These are phyloP conservation scores for Pyrenopolyporus hunteri DNA, from an alignment of 495 filamentous ascomycete species.

Conservation along the genomic window DNA sequence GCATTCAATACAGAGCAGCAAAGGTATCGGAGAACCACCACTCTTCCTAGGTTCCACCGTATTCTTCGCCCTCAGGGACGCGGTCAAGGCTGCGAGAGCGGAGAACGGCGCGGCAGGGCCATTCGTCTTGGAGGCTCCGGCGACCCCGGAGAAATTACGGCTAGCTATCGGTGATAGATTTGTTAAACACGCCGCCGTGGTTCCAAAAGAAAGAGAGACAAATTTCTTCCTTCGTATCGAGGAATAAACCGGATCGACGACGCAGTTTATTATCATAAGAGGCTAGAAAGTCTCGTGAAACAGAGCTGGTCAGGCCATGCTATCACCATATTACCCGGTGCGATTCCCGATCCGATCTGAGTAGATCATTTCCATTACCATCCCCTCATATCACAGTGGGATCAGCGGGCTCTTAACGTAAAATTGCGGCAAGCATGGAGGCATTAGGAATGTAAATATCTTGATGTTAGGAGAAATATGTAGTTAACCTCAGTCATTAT, in stretches of 20 bases:
- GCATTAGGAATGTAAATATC: too few relatives aligned
- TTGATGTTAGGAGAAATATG: too few relatives aligned
- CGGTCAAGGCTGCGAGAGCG: constrained; percentile 67
- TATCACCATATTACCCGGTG: too few relatives aligned
- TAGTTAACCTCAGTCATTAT: too few relatives aligned
- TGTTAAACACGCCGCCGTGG: constrained; percentile 66
- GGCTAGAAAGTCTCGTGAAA: too few relatives aligned
- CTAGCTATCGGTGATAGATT: constrained; percentile 76
- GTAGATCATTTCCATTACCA: too few relatives aligned
- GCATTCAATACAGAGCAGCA: constrained; percentile 77
- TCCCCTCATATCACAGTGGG: too few relatives aligned
- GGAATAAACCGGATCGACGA: constrained; percentile 1
- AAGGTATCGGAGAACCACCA: constrained; percentile 79
- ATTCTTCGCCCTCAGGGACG: constrained; percentile 81
- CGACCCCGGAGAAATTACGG: constrained; percentile 77
- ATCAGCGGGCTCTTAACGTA: too few relatives aligned
- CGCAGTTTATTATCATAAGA: too few relatives aligned
- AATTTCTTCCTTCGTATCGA: constrained; percentile 66
- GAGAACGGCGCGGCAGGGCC: constrained; percentile 60
- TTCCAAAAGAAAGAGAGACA: constrained; percentile 74
- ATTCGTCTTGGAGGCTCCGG: constrained; percentile 63
- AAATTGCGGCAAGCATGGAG: too few relatives aligned
- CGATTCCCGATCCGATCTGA: too few relatives aligned
- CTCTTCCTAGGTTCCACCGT: constrained; percentile 81
- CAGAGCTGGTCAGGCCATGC: too few relatives aligned